Evolutionary conservation across 306 rosid species (phyloP), one percentile per base, ranked within the genome.

Genomic region (Vigna hirtella): DNA sequence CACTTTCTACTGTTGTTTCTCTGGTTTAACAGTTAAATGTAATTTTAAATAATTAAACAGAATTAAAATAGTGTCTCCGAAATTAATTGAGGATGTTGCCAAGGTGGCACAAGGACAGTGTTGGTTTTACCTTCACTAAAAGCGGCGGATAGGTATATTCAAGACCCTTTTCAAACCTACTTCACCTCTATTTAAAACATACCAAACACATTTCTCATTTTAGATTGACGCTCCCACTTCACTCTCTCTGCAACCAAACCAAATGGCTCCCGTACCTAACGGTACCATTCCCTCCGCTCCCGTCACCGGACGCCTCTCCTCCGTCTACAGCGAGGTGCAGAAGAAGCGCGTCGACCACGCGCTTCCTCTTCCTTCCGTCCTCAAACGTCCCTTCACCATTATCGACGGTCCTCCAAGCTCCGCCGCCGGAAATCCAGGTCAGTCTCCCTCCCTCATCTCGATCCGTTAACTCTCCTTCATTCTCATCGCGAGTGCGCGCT

Each of bases 351-450:
- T 96, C 36, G 90, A 88, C 66, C 93, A 91, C 84, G 83, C 16
- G 42, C 97, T 96, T 52, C 93, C 94, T 16, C 91, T 96, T 43
- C 98, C 99, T 18, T 88, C 96, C 1, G 99, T 96, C 59, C 92
- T 96, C 82, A 83, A 73, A 47, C 58, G 63, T 64, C 81, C 89
- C 28, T 96, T 96, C 87, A 85, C 90, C 72, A 79, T 96, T 61
- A 86, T 86, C 38, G 96, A 93, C 11, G 99, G 99, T 18, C 93
- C 99, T 1, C 84, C 68, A 1, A 93, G 97, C 91, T 88, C 99
- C 16, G 99, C 99, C 34, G 98, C 97, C 28, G 99, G 98, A 4
- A 96, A 89, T 80, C 97, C 99, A 70, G 98, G 98, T 96, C 36
- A 50, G 2, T 45, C 34, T 0, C 63, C 50, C 53, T 42, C 57